These are phyloP conservation scores for Penicillium rolfsii DNA, from an alignment of 2,329 filamentous ascomycete genomes.

Conservation along the genomic window DNA sequence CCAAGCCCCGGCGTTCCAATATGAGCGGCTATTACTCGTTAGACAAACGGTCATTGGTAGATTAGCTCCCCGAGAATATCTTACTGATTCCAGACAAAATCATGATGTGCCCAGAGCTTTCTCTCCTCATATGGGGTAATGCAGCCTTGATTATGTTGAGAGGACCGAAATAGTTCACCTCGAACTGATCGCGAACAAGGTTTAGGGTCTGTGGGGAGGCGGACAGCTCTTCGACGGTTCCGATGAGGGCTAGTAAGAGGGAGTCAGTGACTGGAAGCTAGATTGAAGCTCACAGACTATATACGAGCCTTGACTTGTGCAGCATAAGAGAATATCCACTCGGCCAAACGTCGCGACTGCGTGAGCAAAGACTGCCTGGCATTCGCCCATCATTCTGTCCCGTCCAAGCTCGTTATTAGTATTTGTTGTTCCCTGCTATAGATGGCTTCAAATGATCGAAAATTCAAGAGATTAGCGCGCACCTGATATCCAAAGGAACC, in stretches of 20 bases:
- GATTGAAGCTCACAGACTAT: constrained; percentile 16
- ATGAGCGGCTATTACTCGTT: constrained; percentile 65
- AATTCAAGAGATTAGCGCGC: constrained; percentile 17
- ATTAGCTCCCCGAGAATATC: constrained; percentile 4
- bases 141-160: constrained; percentile 93
- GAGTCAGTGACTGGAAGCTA: constrained; percentile 15
- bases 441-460: no score
- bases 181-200: constrained; percentile 87
- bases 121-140: constrained; percentile 75
- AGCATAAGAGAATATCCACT: constrained; percentile 88
- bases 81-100: constrained; percentile 80
- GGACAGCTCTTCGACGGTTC: constrained; percentile 86
- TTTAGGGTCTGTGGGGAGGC: constrained; percentile 72
- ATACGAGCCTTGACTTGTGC: constrained; percentile 74
- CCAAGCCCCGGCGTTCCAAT: constrained; percentile 89
- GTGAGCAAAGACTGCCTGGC: constrained; percentile 84
- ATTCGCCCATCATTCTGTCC: constrained; percentile 65
- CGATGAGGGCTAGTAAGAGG: constrained; percentile 69
- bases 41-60: constrained; percentile 13
- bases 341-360: constrained; percentile 81
- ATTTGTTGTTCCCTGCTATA: not conserved
- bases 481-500: constrained; percentile 62
- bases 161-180: constrained; percentile 91
- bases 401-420: constrained; percentile 16
- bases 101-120: constrained; percentile 86